Conservation (phyloP, 164 flowering plant species). For the Stephania cephalantha region DNA sequence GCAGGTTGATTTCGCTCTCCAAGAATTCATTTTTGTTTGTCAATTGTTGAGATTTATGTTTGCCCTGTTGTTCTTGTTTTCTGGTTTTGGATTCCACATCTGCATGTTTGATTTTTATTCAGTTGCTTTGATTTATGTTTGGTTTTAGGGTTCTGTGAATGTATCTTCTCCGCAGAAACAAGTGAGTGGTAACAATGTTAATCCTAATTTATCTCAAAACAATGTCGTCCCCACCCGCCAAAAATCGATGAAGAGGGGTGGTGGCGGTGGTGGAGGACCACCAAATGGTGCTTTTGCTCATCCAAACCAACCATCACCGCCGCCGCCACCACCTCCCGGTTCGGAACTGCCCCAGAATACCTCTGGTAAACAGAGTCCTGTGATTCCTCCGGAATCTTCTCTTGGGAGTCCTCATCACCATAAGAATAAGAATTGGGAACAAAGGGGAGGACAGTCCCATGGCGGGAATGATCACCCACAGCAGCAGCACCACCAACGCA, state of each 20-base stretch:
- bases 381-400: conserved; percentile 30
- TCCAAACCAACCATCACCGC: conserved; percentile 26
- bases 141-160: conserved; percentile 33
- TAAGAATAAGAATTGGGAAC: conserved; percentile 36
- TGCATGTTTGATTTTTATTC: conserved; percentile 14
- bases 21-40: not conserved
- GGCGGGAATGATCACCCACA: conserved; percentile 41
- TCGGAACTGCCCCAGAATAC: conserved; percentile 21
- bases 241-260: conserved; percentile 40
- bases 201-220: conserved; percentile 31
- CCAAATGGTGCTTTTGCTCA: conserved; percentile 29
- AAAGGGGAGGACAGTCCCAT: conserved; percentile 33
- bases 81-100: not conserved
- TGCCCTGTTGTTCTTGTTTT: not conserved
- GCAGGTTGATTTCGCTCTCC: conserved; percentile 11
- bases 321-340: conserved; percentile 24
- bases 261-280: conserved; percentile 29
- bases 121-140: conserved; percentile 3
- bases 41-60: not conserved
- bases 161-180: conserved; percentile 31
- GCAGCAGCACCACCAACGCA: conserved; percentile 26
- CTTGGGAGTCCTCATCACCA: conserved; percentile 30
- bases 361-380: conserved; percentile 22
- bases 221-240: conserved; percentile 33
- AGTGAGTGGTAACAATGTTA: conserved; percentile 24